Percentiles rank a stretch among this genome's conserved stretches.
Conservation (phyloP, 192 early-diverging fungal genomes). For the Coemansia pectinata region DNA sequence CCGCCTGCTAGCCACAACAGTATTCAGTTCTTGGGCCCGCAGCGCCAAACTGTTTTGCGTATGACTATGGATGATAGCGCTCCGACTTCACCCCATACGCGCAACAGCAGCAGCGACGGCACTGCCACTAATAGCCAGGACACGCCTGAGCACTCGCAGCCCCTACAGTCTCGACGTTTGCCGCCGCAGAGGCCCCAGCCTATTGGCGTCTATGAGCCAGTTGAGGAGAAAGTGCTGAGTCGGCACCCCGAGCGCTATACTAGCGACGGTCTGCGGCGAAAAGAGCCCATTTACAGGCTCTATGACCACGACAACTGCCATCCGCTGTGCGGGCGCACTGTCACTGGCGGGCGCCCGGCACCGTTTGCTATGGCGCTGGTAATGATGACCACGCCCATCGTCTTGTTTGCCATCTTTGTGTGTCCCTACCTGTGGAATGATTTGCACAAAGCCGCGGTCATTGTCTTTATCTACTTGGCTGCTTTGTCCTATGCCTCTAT, state of each 20-base stretch:
- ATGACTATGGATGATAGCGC: constrained; percentile 46
- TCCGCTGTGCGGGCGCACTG: constrained; percentile 62
- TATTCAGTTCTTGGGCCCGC: constrained; percentile 52
- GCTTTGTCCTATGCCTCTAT: constrained; percentile 64
- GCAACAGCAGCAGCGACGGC: constrained; percentile 14
- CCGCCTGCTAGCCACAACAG: constrained; percentile 18
- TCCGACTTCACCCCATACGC: constrained; percentile 12
- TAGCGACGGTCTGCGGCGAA: constrained; percentile 36
- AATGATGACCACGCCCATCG: constrained; percentile 60
- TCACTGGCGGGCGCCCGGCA: constrained; percentile 64
- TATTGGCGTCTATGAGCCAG: constrained; percentile 41
- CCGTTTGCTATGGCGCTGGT: constrained; percentile 64
- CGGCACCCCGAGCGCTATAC: constrained; percentile 41
- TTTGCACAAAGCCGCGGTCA: constrained; percentile 61
- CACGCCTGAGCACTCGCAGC: constrained; percentile 1
- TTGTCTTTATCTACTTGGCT: constrained; percentile 69
- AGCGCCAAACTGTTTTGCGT: constrained; percentile 35
- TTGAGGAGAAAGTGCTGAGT: constrained; percentile 23
- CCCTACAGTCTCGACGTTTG: background rate
- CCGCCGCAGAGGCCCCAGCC: constrained; percentile 13
- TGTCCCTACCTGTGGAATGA: constrained; percentile 67
- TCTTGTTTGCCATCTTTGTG: constrained; percentile 64
- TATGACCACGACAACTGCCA: constrained; percentile 60
- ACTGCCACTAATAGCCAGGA: constrained; percentile 17
- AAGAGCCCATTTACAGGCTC: constrained; percentile 47